Evolutionary conservation across 257 asterid species (phyloP).

Genomic region (Primulina eburnea): DNA sequence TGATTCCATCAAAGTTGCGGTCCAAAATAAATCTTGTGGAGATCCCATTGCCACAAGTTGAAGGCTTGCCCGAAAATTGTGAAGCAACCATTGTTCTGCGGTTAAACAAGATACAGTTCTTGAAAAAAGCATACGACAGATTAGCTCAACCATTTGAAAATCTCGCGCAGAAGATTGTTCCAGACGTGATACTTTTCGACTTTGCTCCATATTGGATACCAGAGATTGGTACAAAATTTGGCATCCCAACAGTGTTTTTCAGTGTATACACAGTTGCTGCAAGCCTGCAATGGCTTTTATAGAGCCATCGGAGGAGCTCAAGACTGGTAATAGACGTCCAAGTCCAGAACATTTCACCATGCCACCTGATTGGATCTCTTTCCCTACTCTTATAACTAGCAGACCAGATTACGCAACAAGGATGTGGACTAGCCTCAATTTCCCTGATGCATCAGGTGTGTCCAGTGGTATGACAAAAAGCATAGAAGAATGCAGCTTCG

Average conservation of each 20-base stretch:
- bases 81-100: constrained; percentile 46
- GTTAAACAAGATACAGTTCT: constrained; percentile 22
- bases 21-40: constrained; percentile 30
- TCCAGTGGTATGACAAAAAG: constrained; percentile 34
- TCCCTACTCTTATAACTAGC: constrained; percentile 33
- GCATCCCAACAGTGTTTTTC: constrained; percentile 28
- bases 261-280: constrained; percentile 39
- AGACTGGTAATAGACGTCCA: constrained; percentile 29
- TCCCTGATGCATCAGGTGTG: constrained; percentile 36
- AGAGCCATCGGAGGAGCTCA: constrained; percentile 37
- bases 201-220: constrained; percentile 36
- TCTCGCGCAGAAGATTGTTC: constrained; percentile 20
- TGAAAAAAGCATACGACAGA: constrained; percentile 41
- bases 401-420: constrained; percentile 27
- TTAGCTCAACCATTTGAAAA: constrained; percentile 29
- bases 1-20: too few species aligned
- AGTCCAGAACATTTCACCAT: constrained; percentile 26
- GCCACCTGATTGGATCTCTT: constrained; percentile 42
- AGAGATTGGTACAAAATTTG: constrained; percentile 28
- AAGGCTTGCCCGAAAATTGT: constrained; percentile 37
- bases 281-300: constrained; percentile 36
- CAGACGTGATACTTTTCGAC: constrained; percentile 40
- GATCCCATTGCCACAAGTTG: constrained; percentile 27
- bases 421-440: constrained; percentile 15
- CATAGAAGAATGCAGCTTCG: constrained; percentile 31